phyloP scores from a whole-genome alignment of 176 grass and related monocot species.

The Aegilops tauschii region DNA sequence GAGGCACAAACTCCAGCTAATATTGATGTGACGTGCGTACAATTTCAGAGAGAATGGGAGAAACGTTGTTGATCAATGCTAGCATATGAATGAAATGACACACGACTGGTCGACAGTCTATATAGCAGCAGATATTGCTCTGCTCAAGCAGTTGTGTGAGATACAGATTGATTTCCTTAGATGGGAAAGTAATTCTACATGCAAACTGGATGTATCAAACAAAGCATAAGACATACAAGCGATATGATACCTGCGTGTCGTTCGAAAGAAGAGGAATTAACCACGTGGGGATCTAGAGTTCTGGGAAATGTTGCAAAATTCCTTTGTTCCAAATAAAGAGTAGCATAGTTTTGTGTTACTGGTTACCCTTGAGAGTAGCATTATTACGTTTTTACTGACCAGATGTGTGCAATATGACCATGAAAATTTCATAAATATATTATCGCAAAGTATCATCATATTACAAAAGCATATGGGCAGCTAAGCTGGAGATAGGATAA shows the following conservation, averaged over 20 bases:
- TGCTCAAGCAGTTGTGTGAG: no score
- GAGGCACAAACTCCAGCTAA: no score
- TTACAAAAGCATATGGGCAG: not conserved
- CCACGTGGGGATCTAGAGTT: not conserved
- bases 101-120: no score
- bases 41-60: no score
- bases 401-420: not conserved
- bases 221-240: not conserved
- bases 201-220: not conserved
- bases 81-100: no score
- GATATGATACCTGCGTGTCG: not conserved
- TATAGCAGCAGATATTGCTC: no score
- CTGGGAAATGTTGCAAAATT: not conserved
- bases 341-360: not conserved
- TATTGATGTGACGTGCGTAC: no score
- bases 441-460: not conserved
- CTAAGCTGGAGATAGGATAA: not conserved
- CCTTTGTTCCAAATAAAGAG: not conserved
- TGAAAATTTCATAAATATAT: not conserved
- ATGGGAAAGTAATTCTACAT: not conserved
- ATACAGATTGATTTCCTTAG: no score
- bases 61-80: no score
- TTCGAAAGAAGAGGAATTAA: not conserved
- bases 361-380: not conserved
- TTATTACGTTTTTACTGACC: not conserved